These are phyloP conservation scores for Chrysanthemum makinoi DNA, from an alignment of 129 eudicot genomes.

Conservation along the genomic window DNA sequence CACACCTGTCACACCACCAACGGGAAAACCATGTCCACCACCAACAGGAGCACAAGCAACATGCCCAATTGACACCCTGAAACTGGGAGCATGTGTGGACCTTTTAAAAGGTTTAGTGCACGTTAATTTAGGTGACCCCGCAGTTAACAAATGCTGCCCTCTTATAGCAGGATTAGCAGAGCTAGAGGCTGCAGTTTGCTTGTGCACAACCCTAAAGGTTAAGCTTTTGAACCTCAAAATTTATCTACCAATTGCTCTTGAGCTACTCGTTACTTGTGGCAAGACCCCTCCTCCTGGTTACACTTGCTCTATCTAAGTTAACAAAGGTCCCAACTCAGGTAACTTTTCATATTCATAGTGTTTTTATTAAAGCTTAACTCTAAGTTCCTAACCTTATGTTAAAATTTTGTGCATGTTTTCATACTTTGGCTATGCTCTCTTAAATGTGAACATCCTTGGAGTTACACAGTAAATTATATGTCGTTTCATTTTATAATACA, in stretches of 20 bases:
- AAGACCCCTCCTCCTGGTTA: conserved; percentile 85
- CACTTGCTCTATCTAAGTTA: conserved; percentile 70
- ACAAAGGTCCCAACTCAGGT: conserved; percentile 24
- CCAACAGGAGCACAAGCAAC: conserved; percentile 3
- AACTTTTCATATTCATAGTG: background rate
- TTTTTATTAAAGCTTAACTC: background rate
- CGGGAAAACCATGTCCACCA: conserved; percentile 41
- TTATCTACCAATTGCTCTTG: conserved; percentile 67
- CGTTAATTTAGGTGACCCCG: conserved; percentile 70
- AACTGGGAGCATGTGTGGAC: conserved; percentile 85
- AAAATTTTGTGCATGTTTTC: background rate
- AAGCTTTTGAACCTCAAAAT: conserved; percentile 66
- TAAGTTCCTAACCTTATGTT: background rate
- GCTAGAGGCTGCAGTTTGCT: conserved; percentile 80
- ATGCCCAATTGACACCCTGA: conserved; percentile 74
- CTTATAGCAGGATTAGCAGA: conserved; percentile 64
- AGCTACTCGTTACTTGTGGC: conserved; percentile 80
- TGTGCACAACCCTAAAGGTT: conserved; percentile 78
- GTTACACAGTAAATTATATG: no score
- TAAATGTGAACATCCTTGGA: no score
- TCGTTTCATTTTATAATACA: no score
- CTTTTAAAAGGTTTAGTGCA: conserved; percentile 79
- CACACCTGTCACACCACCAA: conserved; percentile 26
- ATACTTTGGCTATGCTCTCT: no score
- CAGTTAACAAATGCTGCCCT: conserved; percentile 66